phyloP scores from a whole-genome alignment of 2,329 filamentous ascomycete genomes.

The Monosporascus sp. region DNA sequence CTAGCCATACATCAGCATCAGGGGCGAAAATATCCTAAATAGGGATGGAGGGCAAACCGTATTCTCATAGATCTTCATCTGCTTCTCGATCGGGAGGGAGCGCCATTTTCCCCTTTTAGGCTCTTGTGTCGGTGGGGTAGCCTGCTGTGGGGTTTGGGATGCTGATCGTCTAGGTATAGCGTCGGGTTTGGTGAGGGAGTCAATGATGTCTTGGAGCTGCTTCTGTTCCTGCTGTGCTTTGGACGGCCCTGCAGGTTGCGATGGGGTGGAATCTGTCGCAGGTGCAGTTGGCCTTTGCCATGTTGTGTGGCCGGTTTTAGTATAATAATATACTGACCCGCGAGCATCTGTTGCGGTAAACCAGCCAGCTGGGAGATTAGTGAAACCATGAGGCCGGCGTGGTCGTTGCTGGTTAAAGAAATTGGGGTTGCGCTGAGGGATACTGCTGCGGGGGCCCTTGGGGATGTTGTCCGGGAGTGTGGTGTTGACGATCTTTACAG shows the following conservation, averaged over 20 bases:
- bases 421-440: constrained; percentile 45
- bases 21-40: constrained; percentile 7
- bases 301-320: constrained; percentile 67
- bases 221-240: constrained; percentile 61
- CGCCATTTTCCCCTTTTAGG: constrained; percentile 68
- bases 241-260: constrained; percentile 60
- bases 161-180: constrained; percentile 47
- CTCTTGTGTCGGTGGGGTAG: constrained; percentile 49
- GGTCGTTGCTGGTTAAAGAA: constrained; percentile 48
- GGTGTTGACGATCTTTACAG: constrained; percentile 36
- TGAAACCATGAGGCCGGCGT: constrained; percentile 47
- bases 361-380: constrained; percentile 74
- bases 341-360: constrained; percentile 66
- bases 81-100: constrained; percentile 69
- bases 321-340: constrained; percentile 82
- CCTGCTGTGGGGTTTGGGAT: constrained; percentile 61
- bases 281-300: constrained; percentile 75
- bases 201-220: constrained; percentile 76
- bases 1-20: constrained; percentile 37
- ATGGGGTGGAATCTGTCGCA: constrained; percentile 52
- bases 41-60: constrained; percentile 56
- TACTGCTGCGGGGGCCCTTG: constrained; percentile 56
- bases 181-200: constrained; percentile 71
- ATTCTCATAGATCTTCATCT: constrained; percentile 92
- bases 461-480: constrained; percentile 44